Base-by-base conservation (phyloP, 805 yeast genomes). In the Suhomyces kilbournensis region DNA sequence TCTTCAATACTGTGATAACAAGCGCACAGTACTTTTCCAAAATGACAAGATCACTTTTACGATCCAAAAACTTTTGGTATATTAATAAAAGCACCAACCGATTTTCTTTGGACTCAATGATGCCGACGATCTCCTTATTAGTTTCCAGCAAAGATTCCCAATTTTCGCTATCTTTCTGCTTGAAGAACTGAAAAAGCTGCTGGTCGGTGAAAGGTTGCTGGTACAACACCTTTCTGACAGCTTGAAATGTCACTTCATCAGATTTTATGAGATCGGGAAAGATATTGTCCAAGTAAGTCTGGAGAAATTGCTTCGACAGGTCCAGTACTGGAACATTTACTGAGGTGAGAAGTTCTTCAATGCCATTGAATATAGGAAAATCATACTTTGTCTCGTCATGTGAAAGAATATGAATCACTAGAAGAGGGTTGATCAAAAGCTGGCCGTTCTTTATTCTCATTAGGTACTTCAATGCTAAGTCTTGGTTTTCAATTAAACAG, bases 401-500 rank as follows among this genome's bases (percentile, higher is more conserved):
- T 14, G 40, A 48, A 26, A 60, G 43, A 1, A 60, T 26, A 9
- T 51, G 28, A 12, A 57, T 22, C 2, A 58, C 54, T 23, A 60
- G 51, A 3, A 50, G 23, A 8, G 65, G 63, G 35, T 58, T 50
- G 7, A 60, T 38, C 19, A 56, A 23, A 12, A 60, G 47, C 5
- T 49, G 42, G 12, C 58, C 59, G 20, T 44, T 39, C 44, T 54
- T 56, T 47, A 57, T 47, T 20, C 60, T 44, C 3, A 45, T 45
- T 25, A 53, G 32, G 38, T 53, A 55, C 42, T 48, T 53, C 30
- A 48, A 39, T 9, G 46, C 28, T 2, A 17, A 35, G 4, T 48
- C 53, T 23, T 40, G 26, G 14, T 49, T 40, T 2, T 46, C 51
- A 14, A n/a, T 30, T 12, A 43, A 38, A 14, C 53, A 23, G 42